These are phyloP conservation scores for button mushroom (Agaricus bisporus) DNA, from an alignment of 768 basidiomycete genomes.

Conservation along the genomic window DNA sequence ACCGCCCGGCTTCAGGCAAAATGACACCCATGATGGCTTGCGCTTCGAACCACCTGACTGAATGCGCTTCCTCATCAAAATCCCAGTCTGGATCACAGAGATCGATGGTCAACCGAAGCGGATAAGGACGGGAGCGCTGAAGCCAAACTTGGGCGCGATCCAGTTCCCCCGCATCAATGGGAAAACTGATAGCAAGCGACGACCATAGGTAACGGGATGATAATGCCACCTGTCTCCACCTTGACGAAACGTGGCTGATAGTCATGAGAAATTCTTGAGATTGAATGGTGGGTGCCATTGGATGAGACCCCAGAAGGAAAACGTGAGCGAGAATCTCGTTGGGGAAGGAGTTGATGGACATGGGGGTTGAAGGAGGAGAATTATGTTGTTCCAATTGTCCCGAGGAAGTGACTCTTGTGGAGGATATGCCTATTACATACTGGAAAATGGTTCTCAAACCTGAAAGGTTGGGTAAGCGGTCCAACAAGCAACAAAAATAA, in stretches of 20 bases:
- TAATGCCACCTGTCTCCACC: slow-evolving; percentile 45
- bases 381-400: background rate
- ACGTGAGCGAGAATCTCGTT: slow-evolving; percentile 30
- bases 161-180: slow-evolving; percentile 31
- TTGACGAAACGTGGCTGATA: slow-evolving; percentile 43
- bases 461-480: background rate
- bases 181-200: slow-evolving; percentile 39
- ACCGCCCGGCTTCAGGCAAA: slow-evolving; percentile 37
- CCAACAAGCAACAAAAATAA: too few species aligned
- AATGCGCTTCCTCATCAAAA: slow-evolving; percentile 43
- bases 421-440: background rate
- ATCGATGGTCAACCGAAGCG: slow-evolving; percentile 49
- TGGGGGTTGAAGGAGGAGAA: background rate
- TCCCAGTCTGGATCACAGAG: slow-evolving; percentile 53
- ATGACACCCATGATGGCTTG: slow-evolving; percentile 38
- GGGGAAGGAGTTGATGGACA: slow-evolving; percentile 21
- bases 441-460: background rate
- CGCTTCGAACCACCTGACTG: slow-evolving; percentile 38
- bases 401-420: background rate
- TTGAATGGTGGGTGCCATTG: slow-evolving; percentile 10
- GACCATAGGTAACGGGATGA: slow-evolving; percentile 44
- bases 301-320: slow-evolving; percentile 21
- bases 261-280: slow-evolving; percentile 13
- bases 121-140: slow-evolving; percentile 35
- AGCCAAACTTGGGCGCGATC: slow-evolving; percentile 32